Percentiles rank a stretch among this genome's conserved stretches.
Conservation (phyloP, 73 alveolate genomes). For the Breviolum minutum region DNA sequence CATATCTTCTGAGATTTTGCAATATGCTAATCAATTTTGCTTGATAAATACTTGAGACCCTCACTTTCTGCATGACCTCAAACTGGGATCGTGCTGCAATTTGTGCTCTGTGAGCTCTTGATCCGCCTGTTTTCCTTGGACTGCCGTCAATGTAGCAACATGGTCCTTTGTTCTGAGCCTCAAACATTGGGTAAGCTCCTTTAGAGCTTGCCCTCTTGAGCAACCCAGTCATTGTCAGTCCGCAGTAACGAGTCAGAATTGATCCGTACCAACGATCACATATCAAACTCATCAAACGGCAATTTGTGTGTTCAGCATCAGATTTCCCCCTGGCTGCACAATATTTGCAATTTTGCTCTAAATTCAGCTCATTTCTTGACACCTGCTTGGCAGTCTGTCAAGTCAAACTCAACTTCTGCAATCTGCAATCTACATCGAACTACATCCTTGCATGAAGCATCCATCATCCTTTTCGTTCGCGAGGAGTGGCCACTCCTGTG, state of each 20-base stretch:
- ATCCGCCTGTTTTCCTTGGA: no score
- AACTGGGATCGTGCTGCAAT: background rate
- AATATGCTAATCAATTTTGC: no score
- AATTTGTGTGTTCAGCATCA: background rate
- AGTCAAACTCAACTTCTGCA: background rate
- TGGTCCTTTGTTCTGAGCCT: no score
- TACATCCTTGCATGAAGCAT: background rate
- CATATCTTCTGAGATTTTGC: no score
- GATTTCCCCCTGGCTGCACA: background rate
- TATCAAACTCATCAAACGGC: no score
- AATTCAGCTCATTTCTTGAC: background rate
- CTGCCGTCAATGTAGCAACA: no score
- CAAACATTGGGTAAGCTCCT: background rate
- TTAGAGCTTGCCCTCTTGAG: background rate
- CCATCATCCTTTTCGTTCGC: background rate
- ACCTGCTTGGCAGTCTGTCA: slow-evolving; percentile 39
- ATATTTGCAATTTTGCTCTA: background rate
- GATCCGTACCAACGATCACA: background rate
- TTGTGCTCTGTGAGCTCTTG: no score
- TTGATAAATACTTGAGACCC: no score
- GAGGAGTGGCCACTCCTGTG: slow-evolving; percentile 16
- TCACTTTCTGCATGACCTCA: background rate
- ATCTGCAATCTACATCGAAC: background rate
- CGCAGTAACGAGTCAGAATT: background rate
- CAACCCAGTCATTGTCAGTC: background rate